A percentile compares a stretch with the other conserved stretches of the same genome.
phyloP scores from a whole-genome alignment of 2,329 filamentous ascomycete species.

The Graphiopsis chlorocephala region DNA sequence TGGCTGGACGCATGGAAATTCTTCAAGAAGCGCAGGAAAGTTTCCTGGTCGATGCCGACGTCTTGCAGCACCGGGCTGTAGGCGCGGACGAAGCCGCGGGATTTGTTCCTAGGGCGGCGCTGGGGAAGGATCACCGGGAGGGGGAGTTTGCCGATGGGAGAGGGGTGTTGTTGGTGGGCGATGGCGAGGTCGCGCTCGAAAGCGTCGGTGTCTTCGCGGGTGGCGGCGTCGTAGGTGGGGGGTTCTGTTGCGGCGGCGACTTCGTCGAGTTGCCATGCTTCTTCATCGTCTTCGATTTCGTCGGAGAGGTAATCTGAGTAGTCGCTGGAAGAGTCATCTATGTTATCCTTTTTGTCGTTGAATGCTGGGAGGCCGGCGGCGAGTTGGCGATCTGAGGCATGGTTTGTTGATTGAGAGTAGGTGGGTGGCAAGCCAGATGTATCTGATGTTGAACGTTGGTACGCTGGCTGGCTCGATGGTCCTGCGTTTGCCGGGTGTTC shows the following conservation, averaged over 20 bases:
- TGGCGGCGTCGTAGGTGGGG: conserved; percentile 30
- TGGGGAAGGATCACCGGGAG: conserved; percentile 54
- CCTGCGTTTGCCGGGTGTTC: background rate
- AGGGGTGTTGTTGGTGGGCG: background rate
- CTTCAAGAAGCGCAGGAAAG: conserved; percentile 51
- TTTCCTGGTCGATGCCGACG: conserved; percentile 47
- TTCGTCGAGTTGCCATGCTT: conserved; percentile 34
- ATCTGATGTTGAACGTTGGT: background rate
- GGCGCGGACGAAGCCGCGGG: conserved; percentile 53
- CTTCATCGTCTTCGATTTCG: conserved; percentile 30
- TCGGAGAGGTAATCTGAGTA: conserved; percentile 17
- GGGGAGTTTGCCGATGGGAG: conserved; percentile 28
- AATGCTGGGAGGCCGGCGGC: conserved; percentile 16
- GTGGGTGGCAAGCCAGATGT: conserved; percentile 16
- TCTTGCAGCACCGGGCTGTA: conserved; percentile 51
- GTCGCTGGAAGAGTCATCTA: conserved; percentile 1
- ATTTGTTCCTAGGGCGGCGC: conserved; percentile 48
- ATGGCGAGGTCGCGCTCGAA: conserved; percentile 27
- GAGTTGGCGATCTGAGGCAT: conserved; percentile 15
- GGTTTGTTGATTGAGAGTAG: conserved; percentile 17
- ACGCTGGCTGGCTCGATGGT: background rate
- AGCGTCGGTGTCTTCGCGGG: conserved; percentile 21
- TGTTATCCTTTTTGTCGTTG: conserved; percentile 13
- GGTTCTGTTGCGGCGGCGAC: conserved; percentile 23
- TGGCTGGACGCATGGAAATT: conserved; percentile 46